A percentile compares a stretch with the other conserved stretches of the same genome.
Evolutionary conservation across 2,329 filamentous ascomycete species (phyloP).

Genomic region (Aspergillus sp.): DNA sequence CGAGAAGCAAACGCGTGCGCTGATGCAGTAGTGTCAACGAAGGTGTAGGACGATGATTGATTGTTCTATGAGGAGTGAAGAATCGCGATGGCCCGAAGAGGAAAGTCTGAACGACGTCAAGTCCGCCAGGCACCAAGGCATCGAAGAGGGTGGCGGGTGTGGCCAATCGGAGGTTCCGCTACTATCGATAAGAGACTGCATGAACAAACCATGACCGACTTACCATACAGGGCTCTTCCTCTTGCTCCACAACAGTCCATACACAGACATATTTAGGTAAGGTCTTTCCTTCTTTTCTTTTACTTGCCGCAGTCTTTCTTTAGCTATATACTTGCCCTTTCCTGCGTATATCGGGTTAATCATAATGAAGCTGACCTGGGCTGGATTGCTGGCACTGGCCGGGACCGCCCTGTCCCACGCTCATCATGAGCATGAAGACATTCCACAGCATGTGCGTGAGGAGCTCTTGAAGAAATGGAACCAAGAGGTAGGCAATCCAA

Average conservation of each 20-base stretch:
- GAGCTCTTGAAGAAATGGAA: constrained; percentile 50
- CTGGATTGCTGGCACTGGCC: constrained; percentile 33
- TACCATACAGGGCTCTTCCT: constrained; percentile 11
- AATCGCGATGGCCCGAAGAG: constrained; percentile 25
- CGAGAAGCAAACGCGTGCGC: neutral
- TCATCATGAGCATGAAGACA: constrained; percentile 42
- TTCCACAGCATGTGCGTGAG: constrained; percentile 40
- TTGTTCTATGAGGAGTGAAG: constrained; percentile 11
- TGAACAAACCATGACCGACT: neutral
- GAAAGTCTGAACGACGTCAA: constrained; percentile 38
- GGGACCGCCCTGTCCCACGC: constrained; percentile 34
- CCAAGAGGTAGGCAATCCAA: constrained; percentile 39
- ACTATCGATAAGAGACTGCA: constrained; percentile 23
- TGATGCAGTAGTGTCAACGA: neutral
- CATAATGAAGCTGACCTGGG: constrained; percentile 32
- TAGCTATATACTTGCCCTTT: neutral
- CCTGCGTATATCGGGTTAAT: neutral
- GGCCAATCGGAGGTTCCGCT: constrained; percentile 17
- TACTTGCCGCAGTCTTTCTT: neutral
- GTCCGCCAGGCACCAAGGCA: constrained; percentile 19
- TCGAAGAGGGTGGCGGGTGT: neutral
- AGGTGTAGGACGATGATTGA: neutral
- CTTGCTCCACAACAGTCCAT: constrained; percentile 8
- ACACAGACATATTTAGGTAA: neutral
- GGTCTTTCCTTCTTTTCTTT: neutral